Base-by-base conservation (phyloP, 2,329 filamentous ascomycete species). In the Aspergillus spinulosporus region DNA sequence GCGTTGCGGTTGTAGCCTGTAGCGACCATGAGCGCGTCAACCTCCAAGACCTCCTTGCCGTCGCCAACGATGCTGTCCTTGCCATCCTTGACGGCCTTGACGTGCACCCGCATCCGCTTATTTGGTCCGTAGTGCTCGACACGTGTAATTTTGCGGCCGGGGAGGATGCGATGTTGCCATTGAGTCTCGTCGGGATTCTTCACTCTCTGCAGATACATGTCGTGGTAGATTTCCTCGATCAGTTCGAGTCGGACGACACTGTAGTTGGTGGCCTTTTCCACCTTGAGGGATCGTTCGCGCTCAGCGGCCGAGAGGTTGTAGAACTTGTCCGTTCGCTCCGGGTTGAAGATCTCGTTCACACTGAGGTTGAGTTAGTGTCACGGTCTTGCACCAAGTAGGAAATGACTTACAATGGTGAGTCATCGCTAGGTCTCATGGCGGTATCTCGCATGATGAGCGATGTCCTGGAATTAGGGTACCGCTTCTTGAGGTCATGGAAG, bases 261-360 rank as follows among this genome's bases (percentile, higher is more conserved):
- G 73, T 97, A 97, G 78, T 97, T 97, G 59, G 93, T 97, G 32
- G 86, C 86, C 58, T 88, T 88, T 64, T 95, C 90, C 51, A 86
- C 85, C 12, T 80, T 76, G 50, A 96, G 78, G 29, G 79, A 78
- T 9, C 77, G 74, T 31, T 81, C 77, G 48, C 92, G 88, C 59
- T 86, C 80, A 44, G 80, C 78, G 1, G 86, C 76, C 0, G 87
- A 79, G 62, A 87, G 85, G 48, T 83, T 78, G 77, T 86, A 97
- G 64, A 96, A 84, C 44, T 80, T 80, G 71, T 96, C 89, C 31
- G 96, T 86, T 58, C 87, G 88, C 34, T 88, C 86, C 1, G 93
- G 93, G 76, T 97, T 92, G 80, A 97, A 97, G 69, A 97, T 90
- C 68, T 94, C 92, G 74, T 97, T 97, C 66, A 97, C 92, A 67